Percentiles rank a stretch among this genome's conserved stretches.
Evolutionary conservation across 495 filamentous ascomycete species (phyloP).

Genomic region (Penicillium herquei): DNA sequence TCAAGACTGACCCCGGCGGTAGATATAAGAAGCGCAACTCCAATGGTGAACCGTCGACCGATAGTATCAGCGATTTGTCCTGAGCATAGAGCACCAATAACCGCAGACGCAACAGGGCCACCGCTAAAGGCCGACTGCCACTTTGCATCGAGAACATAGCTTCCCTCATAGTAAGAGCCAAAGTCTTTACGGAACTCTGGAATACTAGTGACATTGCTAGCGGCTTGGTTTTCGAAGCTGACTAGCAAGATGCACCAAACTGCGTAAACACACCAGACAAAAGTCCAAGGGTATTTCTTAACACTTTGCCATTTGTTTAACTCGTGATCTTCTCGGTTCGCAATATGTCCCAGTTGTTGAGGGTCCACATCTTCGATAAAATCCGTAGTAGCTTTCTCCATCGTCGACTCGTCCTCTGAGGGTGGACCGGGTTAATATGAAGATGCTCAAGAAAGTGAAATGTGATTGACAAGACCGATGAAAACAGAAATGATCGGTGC

Average conservation of each 20-base stretch:
- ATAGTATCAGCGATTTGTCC: conserved; percentile 19
- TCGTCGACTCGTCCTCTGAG: background rate
- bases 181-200: conserved; percentile 34
- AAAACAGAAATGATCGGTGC: background rate
- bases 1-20: conserved; percentile 26
- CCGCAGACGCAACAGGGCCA: conserved; percentile 16
- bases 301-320: conserved; percentile 16
- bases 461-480: background rate
- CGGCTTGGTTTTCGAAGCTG: conserved; percentile 33
- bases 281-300: conserved; percentile 16
- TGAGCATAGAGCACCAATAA: conserved; percentile 17
- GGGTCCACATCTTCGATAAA: conserved; percentile 10
- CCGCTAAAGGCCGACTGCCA: conserved; percentile 34
- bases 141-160: conserved; percentile 24
- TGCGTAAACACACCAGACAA: conserved; percentile 19
- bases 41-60: conserved; percentile 12
- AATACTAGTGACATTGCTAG: conserved; percentile 25
- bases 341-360: conserved; percentile 14
- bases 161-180: conserved; percentile 21
- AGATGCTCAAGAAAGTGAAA: too few species aligned
- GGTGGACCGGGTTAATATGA: background rate
- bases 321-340: conserved; percentile 18
- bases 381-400: conserved; percentile 16
- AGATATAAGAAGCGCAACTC: conserved; percentile 19
- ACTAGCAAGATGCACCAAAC: conserved; percentile 26